Evolutionary conservation across 202 grass and related monocot genomes (phyloP), one percentile per base, ranked within the genome.

Genomic region (Cymbopogon flexuosus): DNA sequence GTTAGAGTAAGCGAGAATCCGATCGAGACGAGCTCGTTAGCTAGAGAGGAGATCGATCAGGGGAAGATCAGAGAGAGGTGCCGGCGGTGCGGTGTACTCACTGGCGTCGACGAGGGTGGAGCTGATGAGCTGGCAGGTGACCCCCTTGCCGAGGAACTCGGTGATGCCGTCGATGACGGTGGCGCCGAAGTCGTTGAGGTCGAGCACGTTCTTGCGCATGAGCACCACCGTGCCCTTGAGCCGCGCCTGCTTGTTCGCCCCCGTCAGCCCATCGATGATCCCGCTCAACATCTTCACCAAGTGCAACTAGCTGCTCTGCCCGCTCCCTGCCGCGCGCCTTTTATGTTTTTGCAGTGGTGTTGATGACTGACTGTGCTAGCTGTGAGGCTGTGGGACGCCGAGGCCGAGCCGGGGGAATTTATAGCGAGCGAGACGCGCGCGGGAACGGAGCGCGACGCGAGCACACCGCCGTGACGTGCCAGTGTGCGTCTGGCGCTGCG

Each of bases 111-210:
- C 72, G 80, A 73, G 23, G 59, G 94, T 92, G 77, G 94, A 84
- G 80, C 91, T 93, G 91, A 97, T 63, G 54, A 93, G 94, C 64
- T 93, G 91, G 80, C 88, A 87, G 29, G 85, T 73, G 85, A 97
- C 77, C n/a, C 83, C 74, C 37, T 85, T 8, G 29, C 89, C 91
- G 71, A 97, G 16, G 68, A 97, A 75, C 61, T 97, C 91, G 77
- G 63, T 30, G 63, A 93, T 16, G 68, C 82, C 21, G 70, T 97
- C 94, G 82, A 97, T 10, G 64, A 97, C 0, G 64, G 85, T 75
- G 46, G 94, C 91, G 73, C 67, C 45, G 65, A 86, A 88, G 86
- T 97, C 91, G 66, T 72, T 91, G 82, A 97, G 72, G 79, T 92
- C 94, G 5, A 97, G 77, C 16, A 97, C 94, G 73, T 88, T 93